Evolutionary conservation across 495 filamentous ascomycete species (phyloP).

Genomic region (Trichoderma virens): DNA sequence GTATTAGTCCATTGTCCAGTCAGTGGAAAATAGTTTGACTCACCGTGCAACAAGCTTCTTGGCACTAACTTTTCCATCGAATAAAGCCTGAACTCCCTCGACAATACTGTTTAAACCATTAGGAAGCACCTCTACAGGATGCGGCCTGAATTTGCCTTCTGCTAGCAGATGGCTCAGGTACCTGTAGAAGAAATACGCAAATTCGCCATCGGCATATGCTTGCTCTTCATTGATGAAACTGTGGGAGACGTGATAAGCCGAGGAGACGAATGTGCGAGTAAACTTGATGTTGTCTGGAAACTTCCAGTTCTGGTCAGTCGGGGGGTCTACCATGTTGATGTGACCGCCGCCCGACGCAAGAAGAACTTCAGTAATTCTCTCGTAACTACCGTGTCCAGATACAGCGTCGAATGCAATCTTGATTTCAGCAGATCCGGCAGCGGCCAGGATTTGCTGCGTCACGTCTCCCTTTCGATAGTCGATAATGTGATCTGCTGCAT

Average conservation of each 20-base stretch:
- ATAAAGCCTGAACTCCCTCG: slow-evolving; percentile 24
- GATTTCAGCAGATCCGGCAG: slow-evolving; percentile 23
- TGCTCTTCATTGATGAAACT: slow-evolving; percentile 15
- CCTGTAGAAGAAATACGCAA: slow-evolving; percentile 27
- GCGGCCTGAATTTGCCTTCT: slow-evolving; percentile 26
- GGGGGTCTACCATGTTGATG: slow-evolving; percentile 21
- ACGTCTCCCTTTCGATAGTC: slow-evolving; percentile 36
- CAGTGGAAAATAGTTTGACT: slow-evolving; percentile 5
- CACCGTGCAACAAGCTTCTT: slow-evolving; percentile 33
- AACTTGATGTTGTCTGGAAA: slow-evolving; percentile 16
- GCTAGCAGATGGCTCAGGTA: slow-evolving; percentile 25
- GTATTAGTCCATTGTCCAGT: neutral
- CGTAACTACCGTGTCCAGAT: slow-evolving; percentile 19
- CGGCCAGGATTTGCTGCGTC: slow-evolving; percentile 24
- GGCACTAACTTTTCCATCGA: slow-evolving; percentile 28
- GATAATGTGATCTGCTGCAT: slow-evolving; percentile 29
- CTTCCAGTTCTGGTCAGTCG: slow-evolving; percentile 18
- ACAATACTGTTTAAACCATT: slow-evolving; percentile 27
- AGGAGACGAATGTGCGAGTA: slow-evolving; percentile 16
- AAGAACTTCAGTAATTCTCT: slow-evolving; percentile 20
- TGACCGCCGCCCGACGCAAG: slow-evolving; percentile 17
- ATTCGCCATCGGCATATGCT: slow-evolving; percentile 24
- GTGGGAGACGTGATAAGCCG: slow-evolving; percentile 16
- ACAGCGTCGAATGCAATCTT: slow-evolving; percentile 26
- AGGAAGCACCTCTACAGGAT: slow-evolving; percentile 27